Base-by-base conservation (phyloP, 257 asterid genomes). In the Solanum habrochaites region DNA sequence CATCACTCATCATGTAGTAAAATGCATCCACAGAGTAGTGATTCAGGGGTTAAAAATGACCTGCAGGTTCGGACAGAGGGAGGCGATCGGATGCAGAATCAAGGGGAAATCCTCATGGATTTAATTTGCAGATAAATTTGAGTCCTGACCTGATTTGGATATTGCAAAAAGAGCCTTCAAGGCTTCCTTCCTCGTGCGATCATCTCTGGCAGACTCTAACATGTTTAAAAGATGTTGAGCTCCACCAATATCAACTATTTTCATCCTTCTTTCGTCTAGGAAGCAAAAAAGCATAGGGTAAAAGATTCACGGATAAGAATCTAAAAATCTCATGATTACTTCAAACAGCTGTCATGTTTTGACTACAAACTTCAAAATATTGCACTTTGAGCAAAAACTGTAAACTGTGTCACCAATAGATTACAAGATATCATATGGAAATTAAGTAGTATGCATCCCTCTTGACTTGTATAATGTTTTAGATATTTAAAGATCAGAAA, bases 131-230 rank as follows among this genome's bases (percentile, higher is more conserved):
- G 77, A 31, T 15, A 70, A 70, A 70, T 70, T 69, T 70, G 77
- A 70, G 21, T 35, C 18, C 92, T 89, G 52, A 94, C 98, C 99
- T 94, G 99, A 95, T 88, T 94, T 91, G 85, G 99, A 91, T 91
- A 97, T 90, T 83, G 98, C 98, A 89, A 88, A 93, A 86, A 97
- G 97, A 86, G 99, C 99, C 91, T 91, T 93, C 92, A 97, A 88
- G 86, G 99, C 98, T 90, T 90, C 98, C 88, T 90, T 93, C 83
- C 98, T 94, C 32, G 99, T 97, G 37, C 85, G 92, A 86, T 96
- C 98, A 90, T 97, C 99, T 89, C 91, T 97, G 74, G 99, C 99
- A 86, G 92, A 90, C 49, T 89, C 91, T 89, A 97, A 89, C 99
- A 96, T 94, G 87, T 91, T 49, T 29, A 81, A 18, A 3, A 81